Evolutionary conservation across 257 asterid species (phyloP), one percentile per base, ranked within the genome.

Genomic region (Buddleja alternifolia): DNA sequence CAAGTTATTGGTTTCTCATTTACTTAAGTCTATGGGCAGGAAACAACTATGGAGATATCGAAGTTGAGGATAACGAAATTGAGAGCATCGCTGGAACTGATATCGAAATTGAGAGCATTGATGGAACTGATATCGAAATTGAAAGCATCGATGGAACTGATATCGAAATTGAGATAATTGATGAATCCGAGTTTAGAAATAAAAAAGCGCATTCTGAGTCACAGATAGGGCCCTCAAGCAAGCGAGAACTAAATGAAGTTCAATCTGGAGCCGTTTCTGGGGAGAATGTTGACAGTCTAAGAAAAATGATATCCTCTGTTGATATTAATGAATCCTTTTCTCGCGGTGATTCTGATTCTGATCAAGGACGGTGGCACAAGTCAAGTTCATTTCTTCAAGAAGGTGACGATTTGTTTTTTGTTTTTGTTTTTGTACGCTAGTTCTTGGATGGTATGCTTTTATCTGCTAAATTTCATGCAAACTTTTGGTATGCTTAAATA

Each of bases 361-460:
- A 47, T 25, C 44, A 29, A 46, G 45, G 62, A 17, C 10, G 25
- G 37, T 34, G 10, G 2, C 42, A 50, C 4, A 60, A 60, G 62
- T 46, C 70, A n/a, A 62, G 12, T 15, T 53, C 70, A 32, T n/a
- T 36, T 39, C n/a, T 47, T 19, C 40, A 6, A 36, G 34, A n/a
- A 66, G 68, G 78, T 72, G 67, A 25, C 23, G 14, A 7, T 58
- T 60, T 76, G 10, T 10, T 63, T 20, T 5, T 29, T 5, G n/a
- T n/a, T 42, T 60, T n/a, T n/a, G n/a, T 61, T 24, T 17, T 29
- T 4, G 15, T 41, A 10, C 7, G 16, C 36, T 41, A n/a, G 1
- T 50, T 6, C 15, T 40, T 51, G 46, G 8, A 41, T 72, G 34
- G 34, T 56, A n/a, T 66, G 17, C 6, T n/a, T n/a, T 51, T 60